Base-by-base conservation (phyloP, 441 rosid species). In the Aquilaria agallochum region DNA sequence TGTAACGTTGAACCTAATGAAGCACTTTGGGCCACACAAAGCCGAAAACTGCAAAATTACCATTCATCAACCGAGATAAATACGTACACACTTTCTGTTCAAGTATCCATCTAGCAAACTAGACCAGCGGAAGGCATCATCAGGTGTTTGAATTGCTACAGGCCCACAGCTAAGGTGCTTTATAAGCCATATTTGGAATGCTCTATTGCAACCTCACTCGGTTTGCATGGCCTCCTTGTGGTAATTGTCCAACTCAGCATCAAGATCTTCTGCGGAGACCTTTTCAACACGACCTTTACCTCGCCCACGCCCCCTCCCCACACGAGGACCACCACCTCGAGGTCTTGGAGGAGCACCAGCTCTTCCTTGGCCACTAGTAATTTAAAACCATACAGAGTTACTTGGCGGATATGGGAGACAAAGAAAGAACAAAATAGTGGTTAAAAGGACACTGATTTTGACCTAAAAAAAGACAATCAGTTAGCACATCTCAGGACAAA, bases 241-340 rank as follows among this genome's bases (percentile, higher is more conserved):
- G 72, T 84, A 81, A 68, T 74, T 79, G 68, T 81, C 85, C 77
- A 84, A 60, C 62, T 84, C 87, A 30, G 87, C 82, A 50, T 84
- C 89, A 48, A 84, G 89, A 72, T 74, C 89, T 56, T 77, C 85
- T 9, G 78, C 76, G 14, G 89, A 79, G 31, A 80, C 58, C 53
- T 81, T 84, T 53, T 76, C 85, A 65, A 66, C 76, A 27, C 56
- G 69, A 50, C 77, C 82, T 62, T 72, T 74, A 11, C 81, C 76
- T 40, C 74, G 70, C 42, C 82, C 84, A 72, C 76, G 78, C 32
- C 81, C 65, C 20, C 76, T 73, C 59, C 70, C 72, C 48, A 77
- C 63, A 33, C 68, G 71, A 32, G 73, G 71, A 66, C 83, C 78
- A 66, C 83, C 78, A 67, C 66, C 78, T 33, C 79, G 72, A 48